Evolutionary conservation across 306 rosid genomes (phyloP), one percentile per base, ranked within the genome.

Genomic region (Trifolium dubium): DNA sequence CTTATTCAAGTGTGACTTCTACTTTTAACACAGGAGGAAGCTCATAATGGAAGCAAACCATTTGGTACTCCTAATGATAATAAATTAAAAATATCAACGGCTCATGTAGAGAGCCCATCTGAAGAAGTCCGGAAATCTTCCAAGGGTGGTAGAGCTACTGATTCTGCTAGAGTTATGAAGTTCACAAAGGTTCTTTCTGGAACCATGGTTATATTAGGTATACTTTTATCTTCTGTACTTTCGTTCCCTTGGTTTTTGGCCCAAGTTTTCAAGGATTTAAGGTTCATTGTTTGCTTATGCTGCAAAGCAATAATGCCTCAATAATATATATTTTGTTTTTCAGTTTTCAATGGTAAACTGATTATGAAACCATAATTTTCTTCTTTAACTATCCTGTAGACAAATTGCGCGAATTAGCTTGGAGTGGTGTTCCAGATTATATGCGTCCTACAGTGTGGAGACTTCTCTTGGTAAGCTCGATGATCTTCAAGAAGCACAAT

Each of bases 361-460:
- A 54, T 35, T 56, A 46, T 69, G 55, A 55, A 56, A 56, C 44
- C 73, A 73, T 69, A 74, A 43, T 62, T 50, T 71, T 77, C 75
- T 71, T 65, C 41, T 41, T 50, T 75, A 47, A 79, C 73, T 54
- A 53, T 81, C 70, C 72, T 82, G 83, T 67, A 93, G 98, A 93
- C 58, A 93, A 88, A 83, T 85, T 93, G 90, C 98, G 88, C 17
- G 98, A 93, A 81, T 85, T 93, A 74, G 96, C 97, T 79, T 93
- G 97, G 98, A 91, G 96, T 84, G 97, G 98, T 41, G 63, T 93
- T 75, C 97, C 93, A 18, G 96, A 92, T 67, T 86, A 93, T 67
- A 88, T 93, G 98, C 97, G 98, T 41, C 96, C 98, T n/a, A 85
- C 84, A 60, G 85, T 88, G 41, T 93, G 97, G 98, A 89, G 97